Evolutionary conservation across 805 yeast species (phyloP).

Genomic region (Cyberlindnera mississippiensis): DNA sequence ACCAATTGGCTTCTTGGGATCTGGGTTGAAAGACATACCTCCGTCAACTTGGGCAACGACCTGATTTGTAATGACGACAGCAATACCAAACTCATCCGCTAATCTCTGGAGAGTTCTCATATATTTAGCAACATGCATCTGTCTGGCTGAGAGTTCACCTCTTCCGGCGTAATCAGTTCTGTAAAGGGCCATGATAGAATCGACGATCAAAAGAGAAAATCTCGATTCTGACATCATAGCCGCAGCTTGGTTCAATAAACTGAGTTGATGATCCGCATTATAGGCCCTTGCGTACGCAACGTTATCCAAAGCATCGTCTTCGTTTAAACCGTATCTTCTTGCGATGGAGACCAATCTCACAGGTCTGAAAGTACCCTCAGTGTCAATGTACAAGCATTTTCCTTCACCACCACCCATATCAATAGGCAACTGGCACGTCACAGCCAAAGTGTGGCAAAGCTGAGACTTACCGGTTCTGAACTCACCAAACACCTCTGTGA

Average conservation of each 20-base stretch:
- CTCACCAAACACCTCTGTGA: conserved; percentile 95
- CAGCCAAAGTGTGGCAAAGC: conserved; percentile 93
- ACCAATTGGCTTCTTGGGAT: conserved; percentile 97
- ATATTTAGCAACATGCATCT: conserved; percentile 88
- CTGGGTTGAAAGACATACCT: conserved; percentile 77
- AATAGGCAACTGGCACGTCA: conserved; percentile 92
- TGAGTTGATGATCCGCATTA: conserved; percentile 93
- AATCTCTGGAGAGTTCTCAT: conserved; percentile 88
- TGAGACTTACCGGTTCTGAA: conserved; percentile 98
- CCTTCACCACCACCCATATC: conserved; percentile 99
- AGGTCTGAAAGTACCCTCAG: conserved; percentile 97
- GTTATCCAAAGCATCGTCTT: conserved; percentile 91
- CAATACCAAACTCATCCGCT: conserved; percentile 97
- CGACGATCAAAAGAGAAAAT: conserved; percentile 88
- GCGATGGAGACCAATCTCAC: conserved; percentile 86
- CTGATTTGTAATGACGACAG: conserved; percentile 92
- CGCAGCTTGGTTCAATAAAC: conserved; percentile 83
- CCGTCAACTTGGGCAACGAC: conserved; percentile 98
- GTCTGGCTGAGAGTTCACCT: conserved; percentile 94
- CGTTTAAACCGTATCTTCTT: conserved; percentile 84
- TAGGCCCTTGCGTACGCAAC: conserved; percentile 97
- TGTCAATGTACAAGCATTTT: conserved; percentile 90
- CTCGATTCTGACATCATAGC: conserved; percentile 95
- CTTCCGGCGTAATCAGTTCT: conserved; percentile 94
- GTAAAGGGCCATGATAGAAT: conserved; percentile 93